Evolutionary conservation across 208 protist genomes (phyloP), one percentile per base, ranked within the genome.

Genomic region (Crithidia acanthocephali): DNA sequence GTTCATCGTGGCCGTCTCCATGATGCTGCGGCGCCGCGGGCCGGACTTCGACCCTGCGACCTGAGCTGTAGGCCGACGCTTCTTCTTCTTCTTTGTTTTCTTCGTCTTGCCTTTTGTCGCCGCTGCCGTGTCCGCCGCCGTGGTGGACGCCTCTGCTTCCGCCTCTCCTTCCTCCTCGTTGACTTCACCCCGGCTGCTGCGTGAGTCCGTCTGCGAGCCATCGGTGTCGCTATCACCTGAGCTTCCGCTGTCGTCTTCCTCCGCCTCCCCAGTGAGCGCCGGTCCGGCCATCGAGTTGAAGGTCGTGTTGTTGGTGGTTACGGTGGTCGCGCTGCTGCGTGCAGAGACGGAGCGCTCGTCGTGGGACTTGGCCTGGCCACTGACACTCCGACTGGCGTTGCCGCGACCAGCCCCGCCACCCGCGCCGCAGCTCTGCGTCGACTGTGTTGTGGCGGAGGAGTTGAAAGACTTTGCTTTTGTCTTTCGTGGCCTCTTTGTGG

Each of bases 1-100:
- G 62, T 68, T 68, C 62, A 68, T 68, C 22, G 48, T 68, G 18
- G 62, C 62, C 1, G 62, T 58, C 48, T 68, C 62, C 32, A 68
- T 68, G n/a, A 68, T 68, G 48, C 62, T 68, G 50, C 62, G 62
- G 25, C 62, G 62, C 15, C 33, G 62, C 15, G 48, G 47, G 2
- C 23, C 48, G 0, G 30, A 1, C 5, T 23, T 32, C 15, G 28
- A 35, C 20, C 2, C 20, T 7, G 20, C 23, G 48, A 47, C 18
- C 45, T 23, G n/a, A 10, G 32, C 32, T 6, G 44, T 8, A 2
- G 8, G 62, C 1, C 62, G 35, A 2, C 48, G 27, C 2, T 50
- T 47, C 50, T 58, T 56, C 35, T 28, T 58, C 20, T 58, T 58
- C 13, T 45, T 60, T n/a, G 7, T 23, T 27, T 37, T 64, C 59